A percentile compares a stretch with the other conserved stretches of the same genome.
Evolutionary conservation across 2,329 filamentous ascomycete species (phyloP).

Genomic region (Ceratocystis huliohia): DNA sequence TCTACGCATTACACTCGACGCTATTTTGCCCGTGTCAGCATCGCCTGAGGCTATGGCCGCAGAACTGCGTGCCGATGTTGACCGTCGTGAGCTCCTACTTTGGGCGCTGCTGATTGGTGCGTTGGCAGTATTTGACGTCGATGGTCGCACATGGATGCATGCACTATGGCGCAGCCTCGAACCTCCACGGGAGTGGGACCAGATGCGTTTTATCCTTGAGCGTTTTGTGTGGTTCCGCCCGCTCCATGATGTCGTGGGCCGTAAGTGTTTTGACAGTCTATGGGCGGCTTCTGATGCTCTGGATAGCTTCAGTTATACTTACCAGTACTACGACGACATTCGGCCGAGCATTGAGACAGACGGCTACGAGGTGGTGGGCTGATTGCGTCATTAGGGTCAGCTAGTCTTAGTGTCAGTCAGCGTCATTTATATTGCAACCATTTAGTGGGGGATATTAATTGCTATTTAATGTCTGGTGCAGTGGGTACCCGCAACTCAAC

Average conservation of each 20-base stretch:
- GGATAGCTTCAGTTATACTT: background rate
- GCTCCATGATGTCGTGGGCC: constrained; percentile 16
- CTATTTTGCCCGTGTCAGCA: constrained; percentile 11
- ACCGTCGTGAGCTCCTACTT: constrained; percentile 14
- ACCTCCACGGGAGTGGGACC: constrained; percentile 17
- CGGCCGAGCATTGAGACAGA: constrained; percentile 4
- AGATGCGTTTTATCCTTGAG: constrained; percentile 15
- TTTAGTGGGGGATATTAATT: background rate
- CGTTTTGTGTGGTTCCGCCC: constrained; percentile 20
- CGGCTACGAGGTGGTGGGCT: background rate
- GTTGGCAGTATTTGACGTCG: constrained; percentile 18
- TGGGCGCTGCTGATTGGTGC: constrained; percentile 17
- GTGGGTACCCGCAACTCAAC: background rate
- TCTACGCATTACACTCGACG: constrained; percentile 15
- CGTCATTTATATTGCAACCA: background rate
- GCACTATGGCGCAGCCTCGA: constrained; percentile 15
- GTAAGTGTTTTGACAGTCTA: constrained; percentile 6
- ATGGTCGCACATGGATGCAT: constrained; percentile 18
- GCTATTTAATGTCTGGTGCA: background rate
- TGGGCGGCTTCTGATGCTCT: constrained; percentile 16
- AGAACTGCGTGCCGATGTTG: background rate
- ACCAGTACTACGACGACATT: constrained; percentile 1
- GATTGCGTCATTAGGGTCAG: background rate
- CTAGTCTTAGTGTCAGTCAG: background rate
- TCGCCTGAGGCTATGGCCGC: background rate